Percentiles rank a stretch among this genome's conserved stretches.
These are phyloP conservation scores for Dendrobium huoshanense DNA, from an alignment of 106 monocot genomes.

Conservation along the genomic window DNA sequence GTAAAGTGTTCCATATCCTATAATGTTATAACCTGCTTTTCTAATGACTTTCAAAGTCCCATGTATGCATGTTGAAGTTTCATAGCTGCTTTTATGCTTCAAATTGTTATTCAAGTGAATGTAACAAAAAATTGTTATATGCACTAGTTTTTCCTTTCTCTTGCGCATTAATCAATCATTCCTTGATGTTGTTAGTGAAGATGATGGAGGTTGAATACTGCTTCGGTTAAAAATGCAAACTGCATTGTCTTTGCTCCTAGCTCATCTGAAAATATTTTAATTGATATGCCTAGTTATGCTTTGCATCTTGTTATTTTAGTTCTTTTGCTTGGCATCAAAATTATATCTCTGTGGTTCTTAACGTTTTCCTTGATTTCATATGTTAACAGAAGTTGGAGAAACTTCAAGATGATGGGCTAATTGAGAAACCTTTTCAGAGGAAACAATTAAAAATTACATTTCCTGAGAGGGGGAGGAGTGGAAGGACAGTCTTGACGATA, in stretches of 20 bases:
- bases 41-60: not conserved
- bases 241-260: not conserved
- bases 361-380: slow-evolving; percentile 6
- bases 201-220: not conserved
- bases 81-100: not conserved
- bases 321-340: not conserved
- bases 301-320: not conserved
- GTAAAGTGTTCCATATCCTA: not conserved
- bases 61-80: not conserved
- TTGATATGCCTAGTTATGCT: not conserved
- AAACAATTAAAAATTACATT: slow-evolving; percentile 92
- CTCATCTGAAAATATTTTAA: not conserved
- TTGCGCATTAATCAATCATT: not conserved
- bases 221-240: not conserved
- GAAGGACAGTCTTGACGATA: slow-evolving; percentile 60
- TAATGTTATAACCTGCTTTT: not conserved
- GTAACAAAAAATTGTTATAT: too few species aligned
- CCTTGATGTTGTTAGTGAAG: not conserved
- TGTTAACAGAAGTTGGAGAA: slow-evolving; percentile 80
- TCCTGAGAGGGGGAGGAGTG: slow-evolving; percentile 91
- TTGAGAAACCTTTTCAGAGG: slow-evolving; percentile 93
- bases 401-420: slow-evolving; percentile 72
- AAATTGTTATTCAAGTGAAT: not conserved
- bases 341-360: slow-evolving; percentile 2
- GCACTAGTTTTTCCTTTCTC: not conserved